A percentile compares a stretch with the other conserved stretches of the same genome.
Evolutionary conservation across 805 yeast species (phyloP).

Genomic region (Ascoidea rubescens): DNA sequence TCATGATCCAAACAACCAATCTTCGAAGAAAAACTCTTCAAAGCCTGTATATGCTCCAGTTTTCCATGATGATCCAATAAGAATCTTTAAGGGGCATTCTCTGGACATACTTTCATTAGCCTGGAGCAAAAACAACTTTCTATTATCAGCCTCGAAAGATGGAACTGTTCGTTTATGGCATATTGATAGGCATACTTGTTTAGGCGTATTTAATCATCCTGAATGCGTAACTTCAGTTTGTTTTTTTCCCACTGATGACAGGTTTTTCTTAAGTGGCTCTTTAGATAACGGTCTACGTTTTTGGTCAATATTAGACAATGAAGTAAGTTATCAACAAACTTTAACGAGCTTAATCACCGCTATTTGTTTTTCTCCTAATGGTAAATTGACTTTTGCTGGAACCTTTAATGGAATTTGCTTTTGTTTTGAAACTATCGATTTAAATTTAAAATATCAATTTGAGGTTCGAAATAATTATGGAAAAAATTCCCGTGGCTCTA

Average conservation of each 20-base stretch:
- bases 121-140: constrained; percentile 81
- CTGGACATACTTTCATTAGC: constrained; percentile 61
- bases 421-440: constrained; percentile 48
- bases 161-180: constrained; percentile 79
- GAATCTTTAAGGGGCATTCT: constrained; percentile 51
- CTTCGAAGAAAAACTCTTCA: neutral
- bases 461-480: constrained; percentile 28
- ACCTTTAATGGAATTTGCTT: constrained; percentile 64
- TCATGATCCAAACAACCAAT: neutral
- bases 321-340: constrained; percentile 45
- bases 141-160: constrained; percentile 76
- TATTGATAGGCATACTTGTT: constrained; percentile 45
- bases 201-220: constrained; percentile 55
- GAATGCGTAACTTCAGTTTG: constrained; percentile 72
- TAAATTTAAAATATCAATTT: constrained; percentile 30
- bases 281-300: constrained; percentile 60
- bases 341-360: constrained; percentile 64
- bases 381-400: constrained; percentile 49
- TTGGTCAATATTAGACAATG: constrained; percentile 76
- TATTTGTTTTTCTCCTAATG: constrained; percentile 53
- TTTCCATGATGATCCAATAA: constrained; percentile 52
- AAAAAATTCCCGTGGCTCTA: constrained; percentile 27
- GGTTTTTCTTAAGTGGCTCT: constrained; percentile 76
- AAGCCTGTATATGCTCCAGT: constrained; percentile 50
- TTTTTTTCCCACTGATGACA: constrained; percentile 77